A percentile compares a stretch with the other conserved stretches of the same genome.
Conservation (phyloP, 2,329 filamentous ascomycete genomes). For the Hypoxylon sp. region DNA sequence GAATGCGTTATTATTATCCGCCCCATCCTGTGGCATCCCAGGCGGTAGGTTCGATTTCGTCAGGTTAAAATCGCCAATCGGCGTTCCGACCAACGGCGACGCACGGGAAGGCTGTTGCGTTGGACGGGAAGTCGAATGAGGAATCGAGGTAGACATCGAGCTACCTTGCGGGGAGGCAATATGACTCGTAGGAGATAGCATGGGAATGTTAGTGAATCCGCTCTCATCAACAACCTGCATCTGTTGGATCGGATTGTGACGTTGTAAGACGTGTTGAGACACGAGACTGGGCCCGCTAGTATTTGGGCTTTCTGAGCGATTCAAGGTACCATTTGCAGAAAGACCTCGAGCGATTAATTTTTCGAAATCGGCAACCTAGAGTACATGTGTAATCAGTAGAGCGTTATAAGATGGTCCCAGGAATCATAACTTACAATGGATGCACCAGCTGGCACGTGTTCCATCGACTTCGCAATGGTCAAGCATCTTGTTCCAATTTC, state of each 20-base stretch:
- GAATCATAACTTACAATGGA: slow-evolving; percentile 60
- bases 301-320: slow-evolving; percentile 53
- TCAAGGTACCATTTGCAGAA: slow-evolving; percentile 52
- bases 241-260: slow-evolving; percentile 51
- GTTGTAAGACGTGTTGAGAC: slow-evolving; percentile 49
- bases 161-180: slow-evolving; percentile 48
- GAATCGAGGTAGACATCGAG: slow-evolving; percentile 49
- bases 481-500: slow-evolving; percentile 68
- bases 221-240: slow-evolving; percentile 54
- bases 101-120: slow-evolving; percentile 44
- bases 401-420: neutral
- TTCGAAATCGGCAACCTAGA: slow-evolving; percentile 63
- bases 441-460: slow-evolving; percentile 65
- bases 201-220: slow-evolving; percentile 51
- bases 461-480: slow-evolving; percentile 66
- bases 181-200: slow-evolving; percentile 51
- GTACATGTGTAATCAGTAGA: slow-evolving; percentile 47
- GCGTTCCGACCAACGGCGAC: slow-evolving; percentile 48
- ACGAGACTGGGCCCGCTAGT: slow-evolving; percentile 37
- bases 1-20: slow-evolving; percentile 66
- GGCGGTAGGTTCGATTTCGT: slow-evolving; percentile 53
- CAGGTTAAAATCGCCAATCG: slow-evolving; percentile 49
- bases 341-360: slow-evolving; percentile 65
- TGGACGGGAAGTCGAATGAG: slow-evolving; percentile 41
- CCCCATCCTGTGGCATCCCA: slow-evolving; percentile 55